Conservation (phyloP, 2,329 filamentous ascomycete genomes). For the Aspergillus novofumigatus region DNA sequence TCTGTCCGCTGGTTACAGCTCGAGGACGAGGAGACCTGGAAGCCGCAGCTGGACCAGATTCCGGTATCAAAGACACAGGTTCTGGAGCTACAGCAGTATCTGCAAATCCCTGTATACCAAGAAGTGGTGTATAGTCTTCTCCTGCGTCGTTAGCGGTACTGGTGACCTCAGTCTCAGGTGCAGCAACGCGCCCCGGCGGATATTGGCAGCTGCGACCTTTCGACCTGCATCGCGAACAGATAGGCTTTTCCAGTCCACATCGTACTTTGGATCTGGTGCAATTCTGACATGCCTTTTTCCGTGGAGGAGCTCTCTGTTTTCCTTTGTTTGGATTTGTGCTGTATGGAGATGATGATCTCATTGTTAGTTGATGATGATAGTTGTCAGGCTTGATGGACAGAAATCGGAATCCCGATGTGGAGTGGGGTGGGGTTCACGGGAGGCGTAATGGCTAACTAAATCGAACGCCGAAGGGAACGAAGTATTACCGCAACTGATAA, state of each 20-base stretch:
- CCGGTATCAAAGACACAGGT: not conserved
- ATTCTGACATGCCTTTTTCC: conserved; percentile 17
- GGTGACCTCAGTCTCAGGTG: not conserved
- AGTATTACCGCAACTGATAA: no score
- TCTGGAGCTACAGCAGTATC: not conserved
- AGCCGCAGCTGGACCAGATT: not conserved
- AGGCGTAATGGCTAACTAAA: no score
- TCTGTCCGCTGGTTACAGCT: not conserved
- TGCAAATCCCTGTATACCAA: not conserved
- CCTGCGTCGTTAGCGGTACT: not conserved
- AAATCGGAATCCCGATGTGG: no score
- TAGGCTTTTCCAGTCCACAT: conserved; percentile 15
- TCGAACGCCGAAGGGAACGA: no score
- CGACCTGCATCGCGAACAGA: conserved; percentile 15
- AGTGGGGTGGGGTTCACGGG: no score
- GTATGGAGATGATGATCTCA: not conserved
- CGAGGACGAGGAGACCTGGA: not conserved
- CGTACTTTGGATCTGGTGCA: conserved; percentile 19
- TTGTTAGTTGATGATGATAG: not conserved
- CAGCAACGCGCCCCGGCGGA: not conserved
- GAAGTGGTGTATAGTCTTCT: not conserved
- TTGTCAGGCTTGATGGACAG: no score
- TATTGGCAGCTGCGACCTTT: conserved; percentile 16
- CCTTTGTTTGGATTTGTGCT: not conserved
- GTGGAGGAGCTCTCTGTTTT: conserved; percentile 1